Evolutionary conservation across 1,139 yeast genomes (phyloP), one percentile per base, ranked within the genome.

Genomic region (Geotrichum histeridarum): DNA sequence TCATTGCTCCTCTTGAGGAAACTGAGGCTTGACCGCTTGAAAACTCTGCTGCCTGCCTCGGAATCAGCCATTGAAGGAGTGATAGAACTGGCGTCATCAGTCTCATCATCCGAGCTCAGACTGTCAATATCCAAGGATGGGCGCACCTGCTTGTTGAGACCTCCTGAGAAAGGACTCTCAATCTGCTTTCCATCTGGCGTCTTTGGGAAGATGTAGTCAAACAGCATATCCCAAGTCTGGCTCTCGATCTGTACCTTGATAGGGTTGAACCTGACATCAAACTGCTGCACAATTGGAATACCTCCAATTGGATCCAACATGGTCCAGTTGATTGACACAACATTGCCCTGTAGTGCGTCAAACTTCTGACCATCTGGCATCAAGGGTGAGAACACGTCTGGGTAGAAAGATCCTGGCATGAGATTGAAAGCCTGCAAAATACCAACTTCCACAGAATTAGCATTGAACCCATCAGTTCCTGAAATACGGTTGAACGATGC

Each of bases 281-380:
- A 73, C 45, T 77, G 73, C 22, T 77, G 79, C 62, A 90, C 71
- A 36, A 88, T 81, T 0, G 84, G 77, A 48, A 90, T 90, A 2
- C 97, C 97, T 4, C 96, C 97, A 53, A 90, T 86, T 0, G 95
- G 88, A 41, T 81, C 83, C 49, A 85, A 73, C 78, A 84, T 76
- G 8, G 80, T 77, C 97, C 97, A 90, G 15, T 76, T 73, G 51
- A 86, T 73, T 38, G 73, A 69, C 11, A 87, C 72, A 60, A 87
- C 67, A 52, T 70, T 68, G 30, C 58, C 59, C 2, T 54, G 53
- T n/a, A 57, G 48, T 18, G 58, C 64, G 9, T 73, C 71, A 43
- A 61, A 57, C 18, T 58, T 60, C 11, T 58, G 59, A 31, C 60
- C 61, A 27, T 54, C 57, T 15, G 58, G 59, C 45, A 68, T 58